phyloP scores from a whole-genome alignment of 2,329 filamentous ascomycete species.

The Leptographium flavum region DNA sequence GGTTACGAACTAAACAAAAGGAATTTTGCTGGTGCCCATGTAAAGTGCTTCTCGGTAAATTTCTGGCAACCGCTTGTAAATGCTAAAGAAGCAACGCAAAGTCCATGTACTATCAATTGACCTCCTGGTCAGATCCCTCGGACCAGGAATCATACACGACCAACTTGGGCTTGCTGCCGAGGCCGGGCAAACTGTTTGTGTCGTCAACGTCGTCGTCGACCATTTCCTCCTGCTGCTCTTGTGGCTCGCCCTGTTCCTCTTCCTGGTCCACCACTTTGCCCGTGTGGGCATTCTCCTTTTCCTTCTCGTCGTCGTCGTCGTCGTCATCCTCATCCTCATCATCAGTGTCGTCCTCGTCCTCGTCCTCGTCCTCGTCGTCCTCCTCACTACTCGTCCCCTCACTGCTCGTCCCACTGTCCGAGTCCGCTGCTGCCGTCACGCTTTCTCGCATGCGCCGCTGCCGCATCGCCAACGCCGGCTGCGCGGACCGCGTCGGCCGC shows the following conservation, averaged over 20 bases:
- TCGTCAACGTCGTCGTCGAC: background rate
- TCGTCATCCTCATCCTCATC: background rate
- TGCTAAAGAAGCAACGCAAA: no score
- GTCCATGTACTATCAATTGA: no score
- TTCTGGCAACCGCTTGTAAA: no score
- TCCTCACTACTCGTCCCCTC: slow-evolving; percentile 4
- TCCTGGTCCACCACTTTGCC: no score
- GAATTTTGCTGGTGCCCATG: no score
- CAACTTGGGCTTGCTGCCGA: slow-evolving; percentile 2
- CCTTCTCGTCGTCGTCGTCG: background rate
- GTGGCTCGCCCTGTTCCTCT: no score
- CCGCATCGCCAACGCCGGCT: no score
- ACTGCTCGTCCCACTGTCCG: slow-evolving; percentile 11
- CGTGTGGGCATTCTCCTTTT: background rate
- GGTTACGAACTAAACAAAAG: no score
- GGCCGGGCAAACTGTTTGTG: background rate
- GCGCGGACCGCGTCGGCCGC: no score
- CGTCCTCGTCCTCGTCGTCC: background rate
- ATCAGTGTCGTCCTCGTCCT: background rate
- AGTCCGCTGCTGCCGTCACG: background rate
- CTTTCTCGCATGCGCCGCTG: slow-evolving; percentile 8
- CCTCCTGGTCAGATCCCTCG: no score
- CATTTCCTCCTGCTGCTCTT: no score
- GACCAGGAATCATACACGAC: slow-evolving; percentile 14
- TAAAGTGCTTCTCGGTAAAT: no score